Conservation (phyloP, 306 rosid species). For the Aeschynomene evenia region DNA sequence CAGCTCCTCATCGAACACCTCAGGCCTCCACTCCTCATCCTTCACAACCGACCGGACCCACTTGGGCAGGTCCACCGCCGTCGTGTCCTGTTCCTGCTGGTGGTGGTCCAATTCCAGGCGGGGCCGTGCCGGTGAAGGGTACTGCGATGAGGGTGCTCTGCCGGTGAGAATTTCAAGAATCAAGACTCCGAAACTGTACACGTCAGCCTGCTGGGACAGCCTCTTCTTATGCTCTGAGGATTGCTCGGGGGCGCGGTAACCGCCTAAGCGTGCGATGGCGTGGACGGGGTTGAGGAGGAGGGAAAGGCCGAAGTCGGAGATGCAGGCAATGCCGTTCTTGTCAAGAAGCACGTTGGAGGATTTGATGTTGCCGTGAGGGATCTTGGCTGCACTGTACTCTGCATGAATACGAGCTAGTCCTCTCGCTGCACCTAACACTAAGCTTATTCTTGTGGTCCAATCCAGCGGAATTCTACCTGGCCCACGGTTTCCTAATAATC, state of each 20-base stretch:
- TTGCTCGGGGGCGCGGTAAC: conserved; percentile 93
- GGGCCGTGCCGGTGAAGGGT: conserved; percentile 56
- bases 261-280: conserved; percentile 81
- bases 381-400: conserved; percentile 61
- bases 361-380: conserved; percentile 92
- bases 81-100: conserved; percentile 50
- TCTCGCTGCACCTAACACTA: conserved; percentile 80
- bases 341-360: conserved; percentile 88
- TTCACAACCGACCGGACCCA: conserved; percentile 88
- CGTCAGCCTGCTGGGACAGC: conserved; percentile 83
- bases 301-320: conserved; percentile 82
- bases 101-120: conserved; percentile 47
- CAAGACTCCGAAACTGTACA: conserved; percentile 76
- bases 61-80: conserved; percentile 69
- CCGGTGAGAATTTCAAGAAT: conserved; percentile 84
- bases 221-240: conserved; percentile 64
- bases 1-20: conserved; percentile 88
- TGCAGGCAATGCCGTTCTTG: conserved; percentile 82
- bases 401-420: conserved; percentile 81
- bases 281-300: conserved; percentile 75
- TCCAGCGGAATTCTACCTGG: conserved; percentile 94
- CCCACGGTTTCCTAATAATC: conserved; percentile 71
- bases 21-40: conserved; percentile 92
- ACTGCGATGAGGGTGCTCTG: conserved; percentile 58
- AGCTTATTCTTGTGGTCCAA: conserved; percentile 97